Percentiles rank a stretch among this genome's conserved stretches.
Evolutionary conservation across 345 rosid genomes (phyloP).

Genomic region (Arabis alpina): DNA sequence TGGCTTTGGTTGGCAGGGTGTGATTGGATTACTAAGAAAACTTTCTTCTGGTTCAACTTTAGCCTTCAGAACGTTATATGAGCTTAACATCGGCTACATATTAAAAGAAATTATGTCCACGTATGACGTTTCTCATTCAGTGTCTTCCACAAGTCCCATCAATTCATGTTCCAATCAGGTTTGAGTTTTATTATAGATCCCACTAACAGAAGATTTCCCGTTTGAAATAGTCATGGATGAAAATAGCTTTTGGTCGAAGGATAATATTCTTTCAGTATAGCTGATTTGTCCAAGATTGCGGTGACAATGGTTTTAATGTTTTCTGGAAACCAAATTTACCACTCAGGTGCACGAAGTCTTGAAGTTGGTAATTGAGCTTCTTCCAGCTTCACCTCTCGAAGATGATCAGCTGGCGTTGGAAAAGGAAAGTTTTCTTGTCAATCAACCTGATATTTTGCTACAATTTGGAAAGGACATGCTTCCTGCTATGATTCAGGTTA

Average conservation of each 20-base stretch:
- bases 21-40: constrained; percentile 85
- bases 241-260: constrained; percentile 18
- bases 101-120: constrained; percentile 79
- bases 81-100: constrained; percentile 72
- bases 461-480: constrained; percentile 67
- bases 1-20: constrained; percentile 62
- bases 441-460: constrained; percentile 64
- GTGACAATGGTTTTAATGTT: constrained; percentile 11
- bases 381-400: constrained; percentile 57
- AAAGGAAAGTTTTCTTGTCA: constrained; percentile 62
- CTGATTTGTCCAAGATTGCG: not conserved
- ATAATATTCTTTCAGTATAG: not conserved
- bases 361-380: constrained; percentile 87
- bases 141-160: constrained; percentile 58
- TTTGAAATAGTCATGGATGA: constrained; percentile 12
- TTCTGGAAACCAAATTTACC: constrained; percentile 22
- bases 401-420: constrained; percentile 55
- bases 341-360: constrained; percentile 84
- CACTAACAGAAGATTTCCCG: constrained; percentile 6
- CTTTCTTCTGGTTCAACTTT: constrained; percentile 69
- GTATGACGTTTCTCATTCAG: constrained; percentile 71
- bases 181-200: constrained; percentile 24
- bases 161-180: constrained; percentile 85
- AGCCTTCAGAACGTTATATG: constrained; percentile 77
- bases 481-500: constrained; percentile 82